phyloP scores from a whole-genome alignment of 1,284 basidiomycete genomes.

The Melampsora abietis-canadensis region DNA sequence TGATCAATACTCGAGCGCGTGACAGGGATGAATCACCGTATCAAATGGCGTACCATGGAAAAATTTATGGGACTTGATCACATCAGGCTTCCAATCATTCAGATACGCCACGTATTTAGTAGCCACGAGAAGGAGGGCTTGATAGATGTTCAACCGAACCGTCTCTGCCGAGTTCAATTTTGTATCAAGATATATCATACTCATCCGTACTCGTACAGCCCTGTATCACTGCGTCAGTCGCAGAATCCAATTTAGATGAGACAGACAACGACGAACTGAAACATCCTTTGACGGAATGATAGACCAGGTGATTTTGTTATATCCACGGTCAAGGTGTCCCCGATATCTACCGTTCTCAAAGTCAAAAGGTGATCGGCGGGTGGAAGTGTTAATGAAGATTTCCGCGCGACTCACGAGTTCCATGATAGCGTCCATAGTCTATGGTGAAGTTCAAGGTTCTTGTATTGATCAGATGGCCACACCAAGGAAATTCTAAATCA shows the following conservation, averaged over 20 bases:
- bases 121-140: conserved; percentile 77
- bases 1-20: background rate
- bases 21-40: background rate
- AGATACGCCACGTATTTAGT: conserved; percentile 86
- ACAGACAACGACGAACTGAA: conserved; percentile 10
- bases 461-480: conserved; percentile 49
- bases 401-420: conserved; percentile 23
- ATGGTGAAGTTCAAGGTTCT: conserved; percentile 47
- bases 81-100: conserved; percentile 60
- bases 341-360: conserved; percentile 7
- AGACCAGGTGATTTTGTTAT: conserved; percentile 21
- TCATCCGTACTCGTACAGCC: conserved; percentile 65
- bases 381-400: background rate
- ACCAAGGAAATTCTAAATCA: conserved; percentile 50
- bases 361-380: background rate
- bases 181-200: conserved; percentile 74
- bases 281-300: conserved; percentile 35
- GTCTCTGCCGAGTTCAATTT: conserved; percentile 64
- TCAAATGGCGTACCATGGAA: conserved; percentile 59
- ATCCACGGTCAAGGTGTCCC: conserved; percentile 41
- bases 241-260: background rate
- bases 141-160: conserved; percentile 77
- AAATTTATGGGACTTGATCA: conserved; percentile 58
- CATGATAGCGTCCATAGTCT: conserved; percentile 47
- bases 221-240: conserved; percentile 50